Evolutionary conservation across 2,329 filamentous ascomycete species (phyloP).

Genomic region (Aspergillus neoniger): DNA sequence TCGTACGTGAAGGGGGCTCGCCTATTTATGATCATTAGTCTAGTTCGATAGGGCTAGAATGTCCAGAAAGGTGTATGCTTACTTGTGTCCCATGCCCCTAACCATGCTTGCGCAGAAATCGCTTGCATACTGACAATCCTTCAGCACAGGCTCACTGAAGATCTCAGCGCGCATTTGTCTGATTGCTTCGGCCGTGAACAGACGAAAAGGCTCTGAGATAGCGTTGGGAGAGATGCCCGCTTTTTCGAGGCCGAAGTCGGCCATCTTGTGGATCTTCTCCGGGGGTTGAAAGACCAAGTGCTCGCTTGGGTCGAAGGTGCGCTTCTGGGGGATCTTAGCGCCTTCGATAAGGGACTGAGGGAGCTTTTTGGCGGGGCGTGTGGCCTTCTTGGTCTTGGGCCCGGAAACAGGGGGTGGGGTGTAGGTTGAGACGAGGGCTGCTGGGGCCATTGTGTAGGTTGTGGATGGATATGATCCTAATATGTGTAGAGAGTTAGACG

Average conservation of each 20-base stretch:
- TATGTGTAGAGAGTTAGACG: too few species aligned
- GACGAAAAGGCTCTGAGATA: not conserved
- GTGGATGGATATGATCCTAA: too few species aligned
- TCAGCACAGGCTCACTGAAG: conserved; percentile 56
- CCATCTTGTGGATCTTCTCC: not conserved
- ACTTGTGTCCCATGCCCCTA: conserved; percentile 58
- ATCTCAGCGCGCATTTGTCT: conserved; percentile 47
- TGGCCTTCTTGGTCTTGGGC: not conserved
- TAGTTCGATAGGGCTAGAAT: too few species aligned
- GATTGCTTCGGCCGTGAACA: not conserved
- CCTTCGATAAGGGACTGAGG: not conserved
- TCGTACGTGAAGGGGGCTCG: conserved; percentile 64
- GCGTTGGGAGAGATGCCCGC: not conserved
- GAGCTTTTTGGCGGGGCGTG: not conserved
- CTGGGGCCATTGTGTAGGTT: too few species aligned
- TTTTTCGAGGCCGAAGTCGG: not conserved
- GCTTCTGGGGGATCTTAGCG: not conserved
- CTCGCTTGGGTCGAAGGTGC: not conserved
- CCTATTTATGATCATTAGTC: conserved; percentile 33
- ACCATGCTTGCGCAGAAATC: conserved; percentile 54
- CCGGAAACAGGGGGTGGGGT: not conserved
- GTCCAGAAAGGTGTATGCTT: conserved; percentile 26
- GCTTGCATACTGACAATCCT: conserved; percentile 60
- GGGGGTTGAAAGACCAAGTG: not conserved
- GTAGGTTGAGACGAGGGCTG: too few species aligned